Percentiles rank a stretch among this genome's conserved stretches.
Conservation (phyloP, 148 eudicot genomes). For the Heliamphora exappendiculata region DNA sequence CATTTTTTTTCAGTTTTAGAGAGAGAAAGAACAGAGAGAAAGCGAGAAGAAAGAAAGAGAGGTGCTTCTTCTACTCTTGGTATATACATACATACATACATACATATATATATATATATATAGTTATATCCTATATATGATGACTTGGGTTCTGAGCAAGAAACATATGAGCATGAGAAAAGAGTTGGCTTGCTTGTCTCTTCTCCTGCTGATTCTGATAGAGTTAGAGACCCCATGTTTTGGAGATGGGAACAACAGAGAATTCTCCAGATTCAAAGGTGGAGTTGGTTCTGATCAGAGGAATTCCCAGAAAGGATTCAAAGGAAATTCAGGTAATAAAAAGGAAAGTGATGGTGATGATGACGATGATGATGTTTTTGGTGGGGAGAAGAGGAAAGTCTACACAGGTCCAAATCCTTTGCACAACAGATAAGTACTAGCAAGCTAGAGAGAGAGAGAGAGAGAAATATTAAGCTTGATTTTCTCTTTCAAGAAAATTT, state of each 20-base stretch:
- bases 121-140: too few species aligned
- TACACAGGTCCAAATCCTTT: slow-evolving; percentile 89
- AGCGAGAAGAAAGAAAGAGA: slow-evolving; percentile 1
- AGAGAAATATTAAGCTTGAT: slow-evolving; percentile 9
- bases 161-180: slow-evolving; percentile 28
- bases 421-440: slow-evolving; percentile 65
- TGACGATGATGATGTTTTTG: slow-evolving; percentile 40
- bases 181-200: slow-evolving; percentile 28
- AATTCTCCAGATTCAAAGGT: slow-evolving; percentile 33
- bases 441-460: neutral
- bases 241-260: slow-evolving; percentile 30
- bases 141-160: slow-evolving; percentile 7
- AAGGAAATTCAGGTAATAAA: slow-evolving; percentile 3
- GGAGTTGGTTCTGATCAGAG: slow-evolving; percentile 11
- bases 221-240: slow-evolving; percentile 24
- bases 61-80: neutral
- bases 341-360: slow-evolving; percentile 7
- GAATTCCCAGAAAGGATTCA: slow-evolving; percentile 17
- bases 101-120: too few species aligned
- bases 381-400: slow-evolving; percentile 69
- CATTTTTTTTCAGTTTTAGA: neutral
- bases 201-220: slow-evolving; percentile 37
- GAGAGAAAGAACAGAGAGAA: slow-evolving; percentile 2
- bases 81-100: too few species aligned
- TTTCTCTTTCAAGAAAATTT: slow-evolving; percentile 23